These are phyloP conservation scores for Austroboletus rostrupii DNA, from an alignment of 1,284 basidiomycete genomes.

Conservation along the genomic window DNA sequence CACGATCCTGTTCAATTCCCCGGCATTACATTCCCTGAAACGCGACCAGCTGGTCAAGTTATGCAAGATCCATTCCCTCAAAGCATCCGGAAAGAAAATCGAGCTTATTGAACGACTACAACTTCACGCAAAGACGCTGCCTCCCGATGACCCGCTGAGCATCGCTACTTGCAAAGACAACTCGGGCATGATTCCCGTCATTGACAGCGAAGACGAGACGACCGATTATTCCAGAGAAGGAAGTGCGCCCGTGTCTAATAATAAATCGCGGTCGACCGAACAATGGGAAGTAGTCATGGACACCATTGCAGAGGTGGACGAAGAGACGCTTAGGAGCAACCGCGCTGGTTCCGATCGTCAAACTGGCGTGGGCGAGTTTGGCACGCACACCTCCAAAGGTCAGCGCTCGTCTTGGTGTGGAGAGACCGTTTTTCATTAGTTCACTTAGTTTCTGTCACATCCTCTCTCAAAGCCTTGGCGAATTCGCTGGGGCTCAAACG, in stretches of 20 bases:
- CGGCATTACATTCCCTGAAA: conserved; percentile 73
- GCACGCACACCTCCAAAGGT: conserved; percentile 63
- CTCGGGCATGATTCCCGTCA: conserved; percentile 14
- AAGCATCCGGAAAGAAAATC: conserved; percentile 70
- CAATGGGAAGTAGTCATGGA: conserved; percentile 80
- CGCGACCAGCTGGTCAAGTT: conserved; percentile 76
- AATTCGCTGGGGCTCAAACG: conserved; percentile 66
- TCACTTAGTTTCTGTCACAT: conserved; percentile 46
- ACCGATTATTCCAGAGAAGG: conserved; percentile 22
- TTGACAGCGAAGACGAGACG: conserved; percentile 32
- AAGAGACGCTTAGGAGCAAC: conserved; percentile 35
- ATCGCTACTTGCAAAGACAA: conserved; percentile 46
- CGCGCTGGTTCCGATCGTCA: conserved; percentile 24
- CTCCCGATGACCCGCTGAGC: conserved; percentile 48
- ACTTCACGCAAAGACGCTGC: conserved; percentile 57
- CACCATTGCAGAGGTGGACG: conserved; percentile 60
- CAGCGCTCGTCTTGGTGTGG: conserved; percentile 15
- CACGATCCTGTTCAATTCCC: conserved; percentile 77
- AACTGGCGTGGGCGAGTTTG: conserved; percentile 60
- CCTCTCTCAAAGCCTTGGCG: conserved; percentile 67
- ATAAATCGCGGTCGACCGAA: conserved; percentile 54
- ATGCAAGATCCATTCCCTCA: conserved; percentile 75
- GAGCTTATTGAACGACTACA: conserved; percentile 67
- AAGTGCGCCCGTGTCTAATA: conserved; percentile 14
- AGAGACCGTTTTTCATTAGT: conserved; percentile 10